Base-by-base conservation (phyloP, 2,329 filamentous ascomycete genomes). In the Didymella sp. region DNA sequence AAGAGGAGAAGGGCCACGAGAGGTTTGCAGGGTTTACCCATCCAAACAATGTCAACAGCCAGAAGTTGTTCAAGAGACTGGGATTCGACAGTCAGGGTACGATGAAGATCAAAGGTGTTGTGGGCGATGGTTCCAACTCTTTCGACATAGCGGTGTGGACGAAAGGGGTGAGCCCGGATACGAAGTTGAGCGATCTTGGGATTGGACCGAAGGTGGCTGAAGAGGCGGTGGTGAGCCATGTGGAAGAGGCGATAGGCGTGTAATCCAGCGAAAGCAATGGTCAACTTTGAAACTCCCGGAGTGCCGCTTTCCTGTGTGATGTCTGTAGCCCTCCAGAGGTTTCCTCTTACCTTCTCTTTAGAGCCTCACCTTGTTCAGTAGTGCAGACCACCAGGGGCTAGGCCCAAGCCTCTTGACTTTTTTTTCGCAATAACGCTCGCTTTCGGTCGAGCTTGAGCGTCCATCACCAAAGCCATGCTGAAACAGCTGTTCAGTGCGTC, bases 71-170 rank as follows among this genome's bases (percentile, higher is more conserved):
- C 24, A 17, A 17, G 31, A 60, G 62, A 15, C 12, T 71, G 41
- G 66, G 63, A 5, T 70, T 71, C 44, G 56, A 62, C 33, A 47
- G 60, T 19, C 44, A 56, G 6, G 69, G 67, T 0, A 38, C 58
- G 5, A 54, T 44, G 51, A 19, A 30, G 17, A 35, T 69, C 5
- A 22, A 22, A 15, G 62, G 58, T 1, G 48, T 67, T 1, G 17
- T 59, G n/a, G 35, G 43, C 15, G 47, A 42, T 17, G 37, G 30
- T 13, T 21, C n/a, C n/a, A n/a, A n/a, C n/a, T n/a, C n/a, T 3
- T 22, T 46, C 12, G 31, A 27, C 4, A 50, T 48, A 4, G 37
- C 51, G 21, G 60, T 66, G 21, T 68, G 63, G 63, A 47, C 44
- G 2, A 55, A 53, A 21, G 50, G 27, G 3, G 52, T 62, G 9